Base-by-base conservation (phyloP, 176 grass and related monocot species). In the Avena eriantha region DNA sequence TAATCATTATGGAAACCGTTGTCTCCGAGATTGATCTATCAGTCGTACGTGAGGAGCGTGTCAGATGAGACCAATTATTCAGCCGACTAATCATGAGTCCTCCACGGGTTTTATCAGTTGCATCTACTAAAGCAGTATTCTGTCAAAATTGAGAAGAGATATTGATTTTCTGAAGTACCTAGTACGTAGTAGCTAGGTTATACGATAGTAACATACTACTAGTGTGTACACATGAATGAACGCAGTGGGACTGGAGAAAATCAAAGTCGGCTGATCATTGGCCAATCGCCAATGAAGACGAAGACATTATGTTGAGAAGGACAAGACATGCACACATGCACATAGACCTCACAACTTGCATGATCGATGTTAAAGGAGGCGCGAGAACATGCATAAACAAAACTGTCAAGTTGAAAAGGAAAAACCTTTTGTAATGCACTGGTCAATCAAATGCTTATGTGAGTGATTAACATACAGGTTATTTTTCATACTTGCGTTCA, bases 1-100 rank as follows among this genome's bases (percentile, higher is more conserved):
- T n/a, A 17, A 54, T 39, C 49, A 69, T 70, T 86, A 48, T 64
- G 64, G 76, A 86, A 80, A 51, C 57, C 46, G 63, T 71, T 56
- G n/a, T 43, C 49, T 55, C 34, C 31, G 21, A 79, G 35, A 41
- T 14, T 21, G 43, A 77, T 33, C 12, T 15, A 68, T 19, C 64
- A 47, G 69, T 21, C 15, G 54, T n/a, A n/a, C n/a, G n/a, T 78
- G 33, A 10, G 7, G 16, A 71, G 69, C 21, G 39, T 72, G 69
- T 46, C 69, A 4, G 34, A 60, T 7, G 39, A n/a, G n/a, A n/a
- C n/a, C n/a, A n/a, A 64, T 64, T 26, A 64, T 64, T 41, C 60
- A 39, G 66, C 21, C 34, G 57, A 36, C 4, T 21, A 8, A 36
- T 36, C 17, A 69, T 19, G 35, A 21, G 67, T 39, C 6, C 29